Percentiles rank a stretch among this genome's conserved stretches.
Evolutionary conservation across 179 eudicot species (phyloP).

Genomic region (Spergularia azorica): DNA sequence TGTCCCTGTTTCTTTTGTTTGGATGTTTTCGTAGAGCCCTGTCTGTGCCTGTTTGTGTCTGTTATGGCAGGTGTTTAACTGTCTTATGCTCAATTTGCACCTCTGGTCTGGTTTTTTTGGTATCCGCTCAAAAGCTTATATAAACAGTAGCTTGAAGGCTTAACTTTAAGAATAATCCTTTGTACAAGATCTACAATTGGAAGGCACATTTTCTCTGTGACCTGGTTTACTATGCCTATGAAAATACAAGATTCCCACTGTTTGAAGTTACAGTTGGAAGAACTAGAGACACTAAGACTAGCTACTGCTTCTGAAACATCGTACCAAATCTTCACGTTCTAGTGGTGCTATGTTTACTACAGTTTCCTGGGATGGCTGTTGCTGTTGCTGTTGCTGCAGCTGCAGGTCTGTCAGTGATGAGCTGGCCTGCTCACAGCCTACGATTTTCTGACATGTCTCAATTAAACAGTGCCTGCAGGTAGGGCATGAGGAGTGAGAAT

Average conservation of each 20-base stretch:
- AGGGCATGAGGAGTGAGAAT: slow-evolving; percentile 51
- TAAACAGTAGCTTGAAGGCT: background rate
- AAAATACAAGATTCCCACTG: slow-evolving; percentile 7
- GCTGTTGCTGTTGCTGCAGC: slow-evolving; percentile 17
- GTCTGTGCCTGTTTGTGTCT: background rate
- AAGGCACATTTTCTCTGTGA: slow-evolving; percentile 21
- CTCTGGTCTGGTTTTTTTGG: background rate
- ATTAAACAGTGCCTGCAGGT: slow-evolving; percentile 52
- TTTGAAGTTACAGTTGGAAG: slow-evolving; percentile 10
- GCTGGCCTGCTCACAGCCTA: slow-evolving; percentile 41
- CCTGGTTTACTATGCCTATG: slow-evolving; percentile 22
- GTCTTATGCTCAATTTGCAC: slow-evolving; percentile 10
- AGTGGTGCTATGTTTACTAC: slow-evolving; percentile 38
- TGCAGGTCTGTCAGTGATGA: slow-evolving; percentile 27
- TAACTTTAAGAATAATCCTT: slow-evolving; percentile 16
- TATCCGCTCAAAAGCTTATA: slow-evolving; percentile 6
- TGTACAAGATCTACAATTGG: slow-evolving; percentile 31
- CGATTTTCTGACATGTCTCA: slow-evolving; percentile 48
- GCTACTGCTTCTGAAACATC: slow-evolving; percentile 26
- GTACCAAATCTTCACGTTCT: slow-evolving; percentile 41
- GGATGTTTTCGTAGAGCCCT: background rate
- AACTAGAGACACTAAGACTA: slow-evolving; percentile 4
- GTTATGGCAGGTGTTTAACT: slow-evolving; percentile 6
- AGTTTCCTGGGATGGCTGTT: slow-evolving; percentile 21
- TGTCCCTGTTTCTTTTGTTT: slow-evolving; percentile 7